These are phyloP conservation scores for Fraxinus sp. DNA, from an alignment of 305 asterid genomes.

Conservation along the genomic window DNA sequence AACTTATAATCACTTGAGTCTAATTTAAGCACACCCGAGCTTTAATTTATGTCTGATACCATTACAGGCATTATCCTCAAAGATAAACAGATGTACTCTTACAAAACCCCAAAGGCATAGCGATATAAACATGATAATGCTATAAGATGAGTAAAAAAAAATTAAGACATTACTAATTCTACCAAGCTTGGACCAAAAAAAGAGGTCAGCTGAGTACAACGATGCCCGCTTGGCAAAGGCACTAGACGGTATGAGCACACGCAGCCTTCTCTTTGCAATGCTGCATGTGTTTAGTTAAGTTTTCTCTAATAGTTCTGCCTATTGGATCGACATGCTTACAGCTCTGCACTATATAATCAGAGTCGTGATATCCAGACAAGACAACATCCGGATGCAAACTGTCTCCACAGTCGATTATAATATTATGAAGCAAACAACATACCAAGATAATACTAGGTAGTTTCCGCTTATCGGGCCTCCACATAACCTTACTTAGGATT, in stretches of 20 bases:
- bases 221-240: background rate
- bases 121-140: background rate
- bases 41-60: background rate
- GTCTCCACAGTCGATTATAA: slow-evolving; percentile 82
- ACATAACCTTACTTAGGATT: slow-evolving; percentile 93
- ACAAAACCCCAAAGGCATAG: background rate
- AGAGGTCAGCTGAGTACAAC: background rate
- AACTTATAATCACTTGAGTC: background rate
- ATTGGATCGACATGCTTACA: slow-evolving; percentile 65
- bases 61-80: background rate
- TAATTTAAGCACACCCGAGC: background rate
- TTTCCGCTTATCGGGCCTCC: slow-evolving; percentile 91
- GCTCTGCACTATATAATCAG: slow-evolving; percentile 46
- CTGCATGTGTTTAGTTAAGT: slow-evolving; percentile 44
- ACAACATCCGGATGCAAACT: slow-evolving; percentile 56
- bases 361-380: slow-evolving; percentile 64
- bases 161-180: background rate
- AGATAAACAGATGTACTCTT: background rate
- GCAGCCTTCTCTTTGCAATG: slow-evolving; percentile 25
- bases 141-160: background rate
- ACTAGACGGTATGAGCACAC: slow-evolving; percentile 8
- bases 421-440: slow-evolving; percentile 87
- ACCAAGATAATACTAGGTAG: slow-evolving; percentile 84
- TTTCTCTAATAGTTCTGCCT: slow-evolving; percentile 58
- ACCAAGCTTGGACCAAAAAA: background rate